Evolutionary conservation across 306 rosid species (phyloP), one percentile per base, ranked within the genome.

Genomic region (Ammopiptanthus mongolicus): DNA sequence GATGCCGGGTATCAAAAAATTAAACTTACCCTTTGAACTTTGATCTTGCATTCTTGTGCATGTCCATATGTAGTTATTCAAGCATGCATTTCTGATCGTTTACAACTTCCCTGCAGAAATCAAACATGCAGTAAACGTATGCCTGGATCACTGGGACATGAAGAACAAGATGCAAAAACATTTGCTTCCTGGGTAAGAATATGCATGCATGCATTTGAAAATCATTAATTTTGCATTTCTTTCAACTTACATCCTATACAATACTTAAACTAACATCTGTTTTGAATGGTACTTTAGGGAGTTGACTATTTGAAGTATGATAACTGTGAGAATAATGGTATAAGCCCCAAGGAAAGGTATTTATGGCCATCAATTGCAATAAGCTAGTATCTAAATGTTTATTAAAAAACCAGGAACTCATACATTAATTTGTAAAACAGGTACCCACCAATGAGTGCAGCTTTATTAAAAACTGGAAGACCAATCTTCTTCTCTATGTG

Each of bases 101-200:
- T 36, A 2, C 2, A 52, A 15, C 57, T 71, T 33, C 63, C 25
- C 0, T 68, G 57, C 76, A 89, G 95, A 46, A 81, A 8, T 64
- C 79, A 37, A 58, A 89, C 95, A 5, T 89, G 95, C 69, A 89
- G 90, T 68, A 65, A 76, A 51, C 67, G 46, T 12, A 88, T 87
- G 90, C 96, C 92, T 11, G 96, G 96, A 29, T 90, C 91, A 69
- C 83, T 90, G 1, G 90, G 87, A 17, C 65, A 82, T 52, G 96
- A 90, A 66, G 86, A 82, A 3, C 90, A 84, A 47, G 96, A 90
- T 82, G 96, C 96, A 78, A 82, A 82, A 50, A 72, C 92, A 25
- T 90, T 90, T 65, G 90, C 92, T 75, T 87, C 88, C 12, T 87
- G 96, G 96, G 96, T 90, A 78, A 17, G 53, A n/a, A n/a, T n/a